A percentile compares a stretch with the other conserved stretches of the same genome.
phyloP scores from a whole-genome alignment of 2,329 filamentous ascomycete genomes.

The Neofusicoccum sp. region DNA sequence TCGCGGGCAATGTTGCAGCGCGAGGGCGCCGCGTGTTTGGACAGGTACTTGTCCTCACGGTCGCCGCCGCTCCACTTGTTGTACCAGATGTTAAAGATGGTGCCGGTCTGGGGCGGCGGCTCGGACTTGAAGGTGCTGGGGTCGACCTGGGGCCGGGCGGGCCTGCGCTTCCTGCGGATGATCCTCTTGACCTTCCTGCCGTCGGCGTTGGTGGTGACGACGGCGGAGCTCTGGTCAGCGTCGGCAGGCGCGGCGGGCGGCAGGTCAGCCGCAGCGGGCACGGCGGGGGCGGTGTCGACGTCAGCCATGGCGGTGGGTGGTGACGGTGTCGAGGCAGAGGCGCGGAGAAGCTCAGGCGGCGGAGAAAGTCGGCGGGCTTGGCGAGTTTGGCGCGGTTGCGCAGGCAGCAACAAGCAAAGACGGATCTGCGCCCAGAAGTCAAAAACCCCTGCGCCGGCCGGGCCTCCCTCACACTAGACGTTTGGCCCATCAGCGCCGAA shows the following conservation, averaged over 20 bases:
- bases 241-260: slow-evolving; percentile 11
- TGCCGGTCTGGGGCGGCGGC: slow-evolving; percentile 86
- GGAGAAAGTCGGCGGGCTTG: neutral
- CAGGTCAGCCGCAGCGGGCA: neutral
- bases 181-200: slow-evolving; percentile 81
- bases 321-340: neutral
- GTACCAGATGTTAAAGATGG: slow-evolving; percentile 78
- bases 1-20: slow-evolving; percentile 82
- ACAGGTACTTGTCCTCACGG: slow-evolving; percentile 84
- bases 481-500: neutral
- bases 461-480: neutral
- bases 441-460: neutral
- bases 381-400: neutral
- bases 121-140: slow-evolving; percentile 78
- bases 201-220: slow-evolving; percentile 35
- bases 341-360: neutral
- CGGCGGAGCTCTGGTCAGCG: slow-evolving; percentile 19
- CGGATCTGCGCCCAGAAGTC: neutral
- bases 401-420: neutral
- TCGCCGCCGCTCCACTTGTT: slow-evolving; percentile 98
- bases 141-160: slow-evolving; percentile 88
- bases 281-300: neutral
- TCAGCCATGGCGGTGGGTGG: slow-evolving; percentile 6
- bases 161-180: slow-evolving; percentile 83
- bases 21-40: slow-evolving; percentile 75